Evolutionary conservation across 108 stramenopile genomes (phyloP), one percentile per base, ranked within the genome.

Genomic region (Nitzschia sp.): DNA sequence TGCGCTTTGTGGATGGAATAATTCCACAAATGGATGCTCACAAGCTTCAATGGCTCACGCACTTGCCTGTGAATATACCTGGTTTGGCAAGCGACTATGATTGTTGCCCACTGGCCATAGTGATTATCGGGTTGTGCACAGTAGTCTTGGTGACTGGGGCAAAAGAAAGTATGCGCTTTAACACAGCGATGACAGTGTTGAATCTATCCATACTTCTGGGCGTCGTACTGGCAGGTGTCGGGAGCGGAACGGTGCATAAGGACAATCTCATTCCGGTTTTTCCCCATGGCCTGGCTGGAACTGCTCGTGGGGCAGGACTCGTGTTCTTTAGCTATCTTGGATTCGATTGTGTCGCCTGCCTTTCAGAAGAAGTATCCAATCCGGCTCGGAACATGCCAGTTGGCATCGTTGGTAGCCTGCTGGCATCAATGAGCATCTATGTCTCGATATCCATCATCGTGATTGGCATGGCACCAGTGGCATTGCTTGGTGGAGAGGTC

Each of bases 321-420:
- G 75, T 75, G 31, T 85, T 70, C 68, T 85, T 70, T 46, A 55
- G 59, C 25, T 85, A 64, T 72, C 67, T 77, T 27, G 80, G 80
- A 9, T 84, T 84, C 57, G 83, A 84, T 34, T 81, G 80, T 79
- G 76, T 77, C 24, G 62, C 76, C 19, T 80, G 75, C 71, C 70
- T 84, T n/a, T 77, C 81, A 0, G 85, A 85, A 68, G 85, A 85
- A 64, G 85, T 85, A 0, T 58, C 71, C 64, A 64, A 80, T 34
- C 85, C 85, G n/a, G 80, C 82, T 42, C 48, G 55, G 26, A 81
- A 82, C 59, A 85, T 85, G 85, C 85, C 85, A 2, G 74, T 85
- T 61, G 85, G 85, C 2, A 85, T 85, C 58, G 72, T 85, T 51
- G 81, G 78, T 15, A 75, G 73, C 23, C 70, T 85, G 19, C 32